A percentile compares a stretch with the other conserved stretches of the same genome.
Evolutionary conservation across 768 basidiomycete genomes (phyloP).

Genomic region (Kwoniella pini): DNA sequence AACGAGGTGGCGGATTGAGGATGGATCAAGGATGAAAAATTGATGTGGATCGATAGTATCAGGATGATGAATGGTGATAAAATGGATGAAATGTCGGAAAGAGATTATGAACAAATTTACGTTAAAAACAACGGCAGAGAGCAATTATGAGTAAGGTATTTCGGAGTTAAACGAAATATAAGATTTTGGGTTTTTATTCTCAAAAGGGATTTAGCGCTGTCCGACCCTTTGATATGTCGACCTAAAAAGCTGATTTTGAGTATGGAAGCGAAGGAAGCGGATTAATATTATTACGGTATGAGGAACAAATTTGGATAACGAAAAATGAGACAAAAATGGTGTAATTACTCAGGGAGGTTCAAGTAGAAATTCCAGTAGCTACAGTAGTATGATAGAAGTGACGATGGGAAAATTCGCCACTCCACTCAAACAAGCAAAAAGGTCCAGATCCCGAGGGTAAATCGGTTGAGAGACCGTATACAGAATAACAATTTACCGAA

Average conservation of each 20-base stretch:
- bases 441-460: no score
- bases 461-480: no score
- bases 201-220: neutral
- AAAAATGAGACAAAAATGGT: neutral
- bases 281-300: conserved; percentile 2
- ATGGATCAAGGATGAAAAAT: neutral
- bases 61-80: neutral
- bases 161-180: conserved; percentile 6
- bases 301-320: neutral
- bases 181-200: conserved; percentile 7
- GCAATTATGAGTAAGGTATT: neutral
- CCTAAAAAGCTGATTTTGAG: neutral
- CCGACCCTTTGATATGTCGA: neutral
- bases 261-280: neutral
- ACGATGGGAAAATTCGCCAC: no score
- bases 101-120: conserved; percentile 1
- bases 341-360: neutral
- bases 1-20: neutral
- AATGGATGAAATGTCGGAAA: neutral
- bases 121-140: conserved; percentile 1
- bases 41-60: neutral
- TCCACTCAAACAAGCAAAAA: no score
- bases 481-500: no score
- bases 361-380: neutral
- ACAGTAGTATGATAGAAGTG: no score